These are phyloP conservation scores for Triglochin maritima DNA, from an alignment of 106 monocot species.

Conservation along the genomic window DNA sequence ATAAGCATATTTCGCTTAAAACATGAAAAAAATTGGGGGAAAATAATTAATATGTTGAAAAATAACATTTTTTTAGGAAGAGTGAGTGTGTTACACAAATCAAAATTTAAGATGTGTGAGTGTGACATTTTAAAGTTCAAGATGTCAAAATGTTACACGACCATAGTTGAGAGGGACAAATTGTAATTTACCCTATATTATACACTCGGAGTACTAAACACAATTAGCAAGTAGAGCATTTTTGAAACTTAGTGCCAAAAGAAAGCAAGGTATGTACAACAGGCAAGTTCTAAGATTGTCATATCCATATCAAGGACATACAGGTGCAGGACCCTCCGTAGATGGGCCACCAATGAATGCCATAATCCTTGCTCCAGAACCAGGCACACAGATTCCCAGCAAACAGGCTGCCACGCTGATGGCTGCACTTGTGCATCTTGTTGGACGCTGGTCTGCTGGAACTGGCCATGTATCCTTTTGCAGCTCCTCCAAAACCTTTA, in stretches of 20 bases:
- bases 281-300: too few species aligned
- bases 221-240: neutral
- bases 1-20: too few species aligned
- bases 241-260: neutral
- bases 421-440: conserved; percentile 80
- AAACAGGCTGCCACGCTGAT: conserved; percentile 78
- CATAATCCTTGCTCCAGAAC: conserved; percentile 99
- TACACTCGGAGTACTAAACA: too few species aligned
- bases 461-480: conserved; percentile 93
- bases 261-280: neutral
- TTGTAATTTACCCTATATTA: too few species aligned
- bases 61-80: too few species aligned
- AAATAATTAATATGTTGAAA: too few species aligned
- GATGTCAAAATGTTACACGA: too few species aligned
- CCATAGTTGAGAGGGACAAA: too few species aligned
- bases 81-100: too few species aligned
- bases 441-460: conserved; percentile 62
- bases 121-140: too few species aligned
- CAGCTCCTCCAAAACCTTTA: conserved; percentile 86
- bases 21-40: too few species aligned
- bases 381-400: conserved; percentile 93
- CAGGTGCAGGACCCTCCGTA: conserved; percentile 70
- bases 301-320: conserved; percentile 22
- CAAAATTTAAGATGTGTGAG: too few species aligned
- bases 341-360: conserved; percentile 97